Percentiles rank a stretch among this genome's conserved stretches.
Evolutionary conservation across 1,139 yeast genomes (phyloP).

Genomic region (Taphrina communis): DNA sequence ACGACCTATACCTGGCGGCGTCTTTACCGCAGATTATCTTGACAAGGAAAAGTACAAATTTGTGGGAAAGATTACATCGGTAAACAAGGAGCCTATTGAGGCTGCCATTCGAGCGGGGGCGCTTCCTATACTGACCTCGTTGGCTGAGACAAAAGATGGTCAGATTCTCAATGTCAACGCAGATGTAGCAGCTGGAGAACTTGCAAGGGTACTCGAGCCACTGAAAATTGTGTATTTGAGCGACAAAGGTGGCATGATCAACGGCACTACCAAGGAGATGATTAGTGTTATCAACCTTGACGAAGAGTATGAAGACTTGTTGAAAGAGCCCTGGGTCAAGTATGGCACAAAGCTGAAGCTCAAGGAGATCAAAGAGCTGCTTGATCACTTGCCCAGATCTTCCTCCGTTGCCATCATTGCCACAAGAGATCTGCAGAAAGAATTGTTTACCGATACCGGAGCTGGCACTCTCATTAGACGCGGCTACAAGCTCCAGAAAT

Average conservation of each 20-base stretch:
- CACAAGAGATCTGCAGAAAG: conserved; percentile 93
- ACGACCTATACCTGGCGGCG: conserved; percentile 98
- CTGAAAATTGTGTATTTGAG: conserved; percentile 92
- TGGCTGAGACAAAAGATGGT: conserved; percentile 95
- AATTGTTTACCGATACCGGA: conserved; percentile 96
- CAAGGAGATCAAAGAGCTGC: conserved; percentile 90
- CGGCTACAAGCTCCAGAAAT: conserved; percentile 80
- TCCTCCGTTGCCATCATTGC: conserved; percentile 97
- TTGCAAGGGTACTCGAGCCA: conserved; percentile 96
- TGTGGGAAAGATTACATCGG: conserved; percentile 87
- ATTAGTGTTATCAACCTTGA: conserved; percentile 89
- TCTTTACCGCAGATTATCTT: conserved; percentile 88
- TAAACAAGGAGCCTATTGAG: conserved; percentile 88
- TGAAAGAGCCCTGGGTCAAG: conserved; percentile 97
- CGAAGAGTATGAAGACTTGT: conserved; percentile 88
- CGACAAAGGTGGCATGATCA: conserved; percentile 96
- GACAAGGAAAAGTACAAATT: conserved; percentile 89
- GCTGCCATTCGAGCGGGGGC: conserved; percentile 97
- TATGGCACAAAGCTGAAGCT: conserved; percentile 97
- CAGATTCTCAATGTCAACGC: conserved; percentile 97
- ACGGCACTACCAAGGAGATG: conserved; percentile 90
- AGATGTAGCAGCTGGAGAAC: conserved; percentile 98
- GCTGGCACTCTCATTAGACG: conserved; percentile 98
- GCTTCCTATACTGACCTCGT: conserved; percentile 90
- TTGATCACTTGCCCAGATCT: conserved; percentile 92